These are phyloP conservation scores for Claviceps sorghi DNA, from an alignment of 2,329 filamentous ascomycete species.

Conservation along the genomic window DNA sequence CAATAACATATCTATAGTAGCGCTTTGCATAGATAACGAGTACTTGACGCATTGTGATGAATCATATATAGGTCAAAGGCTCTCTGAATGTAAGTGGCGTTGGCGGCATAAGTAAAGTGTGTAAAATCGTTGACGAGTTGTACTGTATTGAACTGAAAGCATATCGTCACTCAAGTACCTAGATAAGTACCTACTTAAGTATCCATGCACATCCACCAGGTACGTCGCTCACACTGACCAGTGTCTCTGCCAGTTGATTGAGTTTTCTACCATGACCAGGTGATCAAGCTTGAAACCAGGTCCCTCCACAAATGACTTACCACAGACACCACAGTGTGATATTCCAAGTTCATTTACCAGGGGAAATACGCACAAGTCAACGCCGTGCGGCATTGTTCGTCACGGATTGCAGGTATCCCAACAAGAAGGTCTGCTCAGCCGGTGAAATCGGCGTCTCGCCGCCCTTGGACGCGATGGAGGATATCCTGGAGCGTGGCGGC, in stretches of 20 bases:
- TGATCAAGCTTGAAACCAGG: neutral
- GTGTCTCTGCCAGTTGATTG: neutral
- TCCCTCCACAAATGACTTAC: neutral
- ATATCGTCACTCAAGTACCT: too few relatives aligned
- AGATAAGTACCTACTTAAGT: too few relatives aligned
- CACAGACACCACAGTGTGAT: neutral
- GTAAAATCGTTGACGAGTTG: too few relatives aligned
- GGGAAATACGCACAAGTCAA: constrained; percentile 1
- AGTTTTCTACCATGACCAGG: neutral
- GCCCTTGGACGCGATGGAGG: constrained; percentile 28
- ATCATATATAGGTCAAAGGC: too few relatives aligned
- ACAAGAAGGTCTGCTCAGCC: constrained; percentile 59
- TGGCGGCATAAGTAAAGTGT: too few relatives aligned
- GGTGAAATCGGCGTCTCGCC: constrained; percentile 45
- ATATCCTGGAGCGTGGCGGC: constrained; percentile 21
- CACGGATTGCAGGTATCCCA: constrained; percentile 55
- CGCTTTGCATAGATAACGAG: too few relatives aligned
- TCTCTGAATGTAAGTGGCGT: too few relatives aligned
- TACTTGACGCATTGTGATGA: too few relatives aligned
- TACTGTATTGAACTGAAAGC: too few relatives aligned
- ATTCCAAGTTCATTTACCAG: neutral
- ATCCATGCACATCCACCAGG: neutral
- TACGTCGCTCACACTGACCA: neutral
- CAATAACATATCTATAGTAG: too few relatives aligned
- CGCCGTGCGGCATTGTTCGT: constrained; percentile 25